Evolutionary conservation across 257 asterid species (phyloP).

Genomic region (Solanum infundibuliforme): DNA sequence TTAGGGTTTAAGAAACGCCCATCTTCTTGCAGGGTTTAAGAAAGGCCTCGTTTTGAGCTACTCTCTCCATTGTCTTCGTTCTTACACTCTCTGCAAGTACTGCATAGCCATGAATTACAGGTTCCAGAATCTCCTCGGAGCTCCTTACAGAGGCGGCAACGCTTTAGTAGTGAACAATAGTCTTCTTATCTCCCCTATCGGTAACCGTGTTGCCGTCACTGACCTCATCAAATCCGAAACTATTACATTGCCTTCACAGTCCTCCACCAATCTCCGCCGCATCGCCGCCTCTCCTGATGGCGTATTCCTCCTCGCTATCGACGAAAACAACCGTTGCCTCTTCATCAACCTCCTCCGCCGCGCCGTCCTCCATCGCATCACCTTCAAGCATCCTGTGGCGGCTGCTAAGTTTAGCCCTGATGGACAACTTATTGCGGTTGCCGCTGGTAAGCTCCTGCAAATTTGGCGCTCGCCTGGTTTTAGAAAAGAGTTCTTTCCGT

Average conservation of each 20-base stretch:
- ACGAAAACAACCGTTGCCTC: constrained; percentile 80
- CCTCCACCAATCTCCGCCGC: constrained; percentile 76
- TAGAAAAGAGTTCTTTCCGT: constrained; percentile 78
- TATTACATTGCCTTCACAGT: constrained; percentile 64
- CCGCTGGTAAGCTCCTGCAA: constrained; percentile 84
- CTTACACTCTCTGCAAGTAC: background rate
- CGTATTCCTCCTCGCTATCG: constrained; percentile 65
- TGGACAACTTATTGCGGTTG: constrained; percentile 68
- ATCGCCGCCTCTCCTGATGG: constrained; percentile 84
- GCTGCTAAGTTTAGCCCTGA: constrained; percentile 80
- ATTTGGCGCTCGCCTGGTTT: constrained; percentile 94
- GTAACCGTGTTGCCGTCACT: constrained; percentile 87
- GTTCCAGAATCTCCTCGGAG: constrained; percentile 82
- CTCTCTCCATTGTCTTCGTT: background rate
- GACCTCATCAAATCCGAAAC: constrained; percentile 83
- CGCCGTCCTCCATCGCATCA: constrained; percentile 64
- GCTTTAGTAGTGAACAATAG: constrained; percentile 46
- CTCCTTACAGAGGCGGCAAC: constrained; percentile 95
- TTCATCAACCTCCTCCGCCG: constrained; percentile 81
- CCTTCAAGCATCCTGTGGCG: constrained; percentile 61
- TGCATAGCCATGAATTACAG: constrained; percentile 56
- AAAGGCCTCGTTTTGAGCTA: background rate
- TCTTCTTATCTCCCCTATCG: constrained; percentile 64
- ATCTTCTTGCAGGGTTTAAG: background rate
- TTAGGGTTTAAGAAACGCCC: background rate